A percentile compares a stretch with the other conserved stretches of the same genome.
Evolutionary conservation across 257 asterid species (phyloP).

Genomic region (Ilex aquifolium): DNA sequence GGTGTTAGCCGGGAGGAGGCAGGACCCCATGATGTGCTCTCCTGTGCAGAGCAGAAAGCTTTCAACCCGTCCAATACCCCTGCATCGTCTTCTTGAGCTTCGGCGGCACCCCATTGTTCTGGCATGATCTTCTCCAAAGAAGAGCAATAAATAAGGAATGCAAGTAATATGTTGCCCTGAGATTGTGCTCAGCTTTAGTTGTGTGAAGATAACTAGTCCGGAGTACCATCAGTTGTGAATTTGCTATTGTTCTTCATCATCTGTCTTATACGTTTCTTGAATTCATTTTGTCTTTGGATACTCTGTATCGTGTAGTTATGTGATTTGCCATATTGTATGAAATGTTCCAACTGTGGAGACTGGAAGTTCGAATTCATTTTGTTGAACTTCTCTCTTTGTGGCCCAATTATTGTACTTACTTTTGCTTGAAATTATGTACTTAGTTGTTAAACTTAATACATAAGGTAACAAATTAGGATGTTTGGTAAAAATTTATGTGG

Average conservation of each 20-base stretch:
- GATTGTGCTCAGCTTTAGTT: background rate
- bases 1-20: conserved; percentile 81
- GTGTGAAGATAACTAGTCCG: conserved; percentile 4
- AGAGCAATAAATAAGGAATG: conserved; percentile 35
- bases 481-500: too few species aligned
- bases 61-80: conserved; percentile 41
- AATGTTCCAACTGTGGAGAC: too few species aligned
- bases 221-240: background rate
- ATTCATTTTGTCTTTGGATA: background rate
- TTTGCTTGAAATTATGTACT: too few species aligned
- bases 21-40: conserved; percentile 61
- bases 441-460: too few species aligned
- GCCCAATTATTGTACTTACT: too few species aligned
- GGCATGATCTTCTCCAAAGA: conserved; percentile 4
- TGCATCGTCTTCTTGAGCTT: conserved; percentile 41
- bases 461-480: too few species aligned
- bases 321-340: background rate
- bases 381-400: too few species aligned
- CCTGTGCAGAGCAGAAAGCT: conserved; percentile 62
- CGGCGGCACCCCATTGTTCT: background rate
- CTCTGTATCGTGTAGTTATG: background rate
- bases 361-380: too few species aligned
- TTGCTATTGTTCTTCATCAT: conserved; percentile 4
- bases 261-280: conserved; percentile 8
- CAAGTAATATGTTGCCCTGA: conserved; percentile 13